These are phyloP conservation scores for Agaricus subrufescens DNA, from an alignment of 768 basidiomycete genomes.

Conservation along the genomic window DNA sequence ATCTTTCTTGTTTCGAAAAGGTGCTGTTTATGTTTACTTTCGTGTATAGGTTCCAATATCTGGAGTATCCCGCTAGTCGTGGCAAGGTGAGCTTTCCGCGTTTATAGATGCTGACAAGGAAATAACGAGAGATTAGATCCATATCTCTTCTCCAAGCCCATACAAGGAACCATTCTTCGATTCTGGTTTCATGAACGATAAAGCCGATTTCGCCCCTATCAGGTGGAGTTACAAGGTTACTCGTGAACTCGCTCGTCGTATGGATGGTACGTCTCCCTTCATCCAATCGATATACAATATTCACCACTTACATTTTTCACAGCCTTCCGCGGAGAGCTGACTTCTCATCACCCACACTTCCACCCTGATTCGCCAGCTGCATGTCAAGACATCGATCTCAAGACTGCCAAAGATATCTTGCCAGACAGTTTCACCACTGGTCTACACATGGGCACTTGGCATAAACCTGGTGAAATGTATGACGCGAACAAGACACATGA, in stretches of 20 bases:
- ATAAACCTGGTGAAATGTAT: conserved; percentile 46
- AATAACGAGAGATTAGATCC: conserved; percentile 32
- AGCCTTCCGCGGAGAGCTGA: conserved; percentile 71
- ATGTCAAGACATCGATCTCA: conserved; percentile 57
- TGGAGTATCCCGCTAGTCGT: conserved; percentile 73
- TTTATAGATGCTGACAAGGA: not conserved
- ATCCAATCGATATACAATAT: not conserved
- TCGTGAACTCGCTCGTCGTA: conserved; percentile 64
- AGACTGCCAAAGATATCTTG: conserved; percentile 57
- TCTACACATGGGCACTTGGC: conserved; percentile 55
- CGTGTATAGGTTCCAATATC: conserved; percentile 57
- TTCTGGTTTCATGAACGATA: conserved; percentile 76
- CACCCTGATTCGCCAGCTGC: conserved; percentile 64
- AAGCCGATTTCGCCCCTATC: conserved; percentile 72
- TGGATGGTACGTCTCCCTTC: conserved; percentile 45
- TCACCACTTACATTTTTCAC: not conserved
- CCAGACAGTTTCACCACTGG: conserved; percentile 63
- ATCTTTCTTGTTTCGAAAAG: not conserved
- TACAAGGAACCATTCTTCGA: conserved; percentile 64
- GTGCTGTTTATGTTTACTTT: not conserved
- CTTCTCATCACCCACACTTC: conserved; percentile 73
- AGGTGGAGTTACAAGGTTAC: conserved; percentile 79
- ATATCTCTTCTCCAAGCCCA: conserved; percentile 55
- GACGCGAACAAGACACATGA: conserved; percentile 54
- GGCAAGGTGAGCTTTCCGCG: conserved; percentile 44